Conservation (phyloP, 2,329 filamentous ascomycete genomes). For the Myriosclerotinia duriaeana region DNA sequence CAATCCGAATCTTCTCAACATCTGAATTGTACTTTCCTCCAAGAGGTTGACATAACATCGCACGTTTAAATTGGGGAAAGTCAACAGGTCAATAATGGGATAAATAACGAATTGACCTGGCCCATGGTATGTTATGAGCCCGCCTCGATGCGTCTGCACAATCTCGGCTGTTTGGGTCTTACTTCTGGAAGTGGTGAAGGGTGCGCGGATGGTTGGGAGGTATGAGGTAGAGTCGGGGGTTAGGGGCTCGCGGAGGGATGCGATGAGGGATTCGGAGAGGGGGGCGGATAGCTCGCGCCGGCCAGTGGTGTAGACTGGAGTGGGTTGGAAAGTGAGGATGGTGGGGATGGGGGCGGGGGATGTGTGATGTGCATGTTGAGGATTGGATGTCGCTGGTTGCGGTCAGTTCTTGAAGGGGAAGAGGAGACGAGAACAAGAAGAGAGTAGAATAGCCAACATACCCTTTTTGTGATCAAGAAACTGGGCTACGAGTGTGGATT, state of each 20-base stretch:
- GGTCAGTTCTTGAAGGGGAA: slow-evolving; percentile 44
- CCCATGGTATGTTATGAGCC: slow-evolving; percentile 91
- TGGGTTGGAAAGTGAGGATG: slow-evolving; percentile 78
- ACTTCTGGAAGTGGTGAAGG: not conserved
- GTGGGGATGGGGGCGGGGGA: slow-evolving; percentile 57
- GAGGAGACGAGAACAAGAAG: slow-evolving; percentile 29
- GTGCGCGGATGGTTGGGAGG: not conserved
- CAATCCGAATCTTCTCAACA: not conserved
- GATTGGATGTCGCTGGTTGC: not conserved
- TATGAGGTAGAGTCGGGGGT: not conserved
- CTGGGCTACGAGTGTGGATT: slow-evolving; percentile 54
- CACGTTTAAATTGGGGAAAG: not conserved
- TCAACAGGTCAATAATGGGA: slow-evolving; percentile 69
- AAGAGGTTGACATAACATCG: slow-evolving; percentile 9
- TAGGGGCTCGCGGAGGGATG: slow-evolving; percentile 40
- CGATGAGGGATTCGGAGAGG: slow-evolving; percentile 46
- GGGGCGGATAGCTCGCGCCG: slow-evolving; percentile 67
- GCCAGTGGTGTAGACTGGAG: slow-evolving; percentile 85
- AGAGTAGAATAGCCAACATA: slow-evolving; percentile 37
- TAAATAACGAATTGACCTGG: slow-evolving; percentile 93
- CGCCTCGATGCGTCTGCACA: slow-evolving; percentile 63
- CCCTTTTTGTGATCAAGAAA: slow-evolving; percentile 59
- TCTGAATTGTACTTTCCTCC: slow-evolving; percentile 9
- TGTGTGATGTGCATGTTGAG: not conserved
- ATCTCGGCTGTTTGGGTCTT: slow-evolving; percentile 28